Percentiles rank a stretch among this genome's conserved stretches.
These are phyloP conservation scores for Candida wancherniae DNA, from an alignment of 805 yeast species.

Conservation along the genomic window DNA sequence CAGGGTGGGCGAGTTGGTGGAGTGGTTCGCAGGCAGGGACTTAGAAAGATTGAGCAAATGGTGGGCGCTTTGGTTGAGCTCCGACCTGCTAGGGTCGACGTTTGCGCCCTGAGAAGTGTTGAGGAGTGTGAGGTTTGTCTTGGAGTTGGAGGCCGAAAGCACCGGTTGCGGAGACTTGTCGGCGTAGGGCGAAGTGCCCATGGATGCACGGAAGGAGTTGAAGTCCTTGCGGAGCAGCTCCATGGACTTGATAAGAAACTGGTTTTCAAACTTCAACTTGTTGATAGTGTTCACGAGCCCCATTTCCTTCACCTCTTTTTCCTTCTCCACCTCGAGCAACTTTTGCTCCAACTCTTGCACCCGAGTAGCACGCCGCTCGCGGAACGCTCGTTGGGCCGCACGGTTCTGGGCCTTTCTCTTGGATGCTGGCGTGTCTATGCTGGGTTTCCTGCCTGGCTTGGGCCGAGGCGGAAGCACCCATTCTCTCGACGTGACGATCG, in stretches of 20 bases:
- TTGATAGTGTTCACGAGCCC: conserved; percentile 49
- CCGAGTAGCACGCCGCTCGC: conserved; percentile 80
- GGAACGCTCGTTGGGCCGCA: conserved; percentile 89
- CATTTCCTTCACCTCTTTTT: conserved; percentile 56
- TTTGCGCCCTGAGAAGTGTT: neutral
- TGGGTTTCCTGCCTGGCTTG: conserved; percentile 57
- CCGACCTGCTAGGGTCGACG: conserved; percentile 10
- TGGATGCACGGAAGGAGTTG: conserved; percentile 12
- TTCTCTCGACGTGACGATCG: conserved; percentile 53
- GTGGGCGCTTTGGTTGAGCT: conserved; percentile 17
- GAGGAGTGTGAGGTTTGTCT: neutral
- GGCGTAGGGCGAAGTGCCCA: neutral
- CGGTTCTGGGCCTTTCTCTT: conserved; percentile 87
- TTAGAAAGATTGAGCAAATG: conserved; percentile 18
- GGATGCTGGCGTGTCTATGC: conserved; percentile 74
- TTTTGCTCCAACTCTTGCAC: conserved; percentile 73
- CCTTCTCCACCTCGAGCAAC: conserved; percentile 62
- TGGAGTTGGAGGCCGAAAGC: conserved; percentile 1
- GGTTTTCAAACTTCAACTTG: conserved; percentile 44
- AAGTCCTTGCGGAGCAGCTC: conserved; percentile 39
- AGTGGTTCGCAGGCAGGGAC: conserved; percentile 15
- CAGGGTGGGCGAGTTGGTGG: conserved; percentile 19
- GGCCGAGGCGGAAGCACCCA: conserved; percentile 63
- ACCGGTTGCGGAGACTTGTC: neutral
- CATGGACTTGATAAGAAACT: conserved; percentile 34